A percentile compares a stretch with the other conserved stretches of the same genome.
Evolutionary conservation across 257 asterid genomes (phyloP).

Genomic region (Primulina huaijiensis): DNA sequence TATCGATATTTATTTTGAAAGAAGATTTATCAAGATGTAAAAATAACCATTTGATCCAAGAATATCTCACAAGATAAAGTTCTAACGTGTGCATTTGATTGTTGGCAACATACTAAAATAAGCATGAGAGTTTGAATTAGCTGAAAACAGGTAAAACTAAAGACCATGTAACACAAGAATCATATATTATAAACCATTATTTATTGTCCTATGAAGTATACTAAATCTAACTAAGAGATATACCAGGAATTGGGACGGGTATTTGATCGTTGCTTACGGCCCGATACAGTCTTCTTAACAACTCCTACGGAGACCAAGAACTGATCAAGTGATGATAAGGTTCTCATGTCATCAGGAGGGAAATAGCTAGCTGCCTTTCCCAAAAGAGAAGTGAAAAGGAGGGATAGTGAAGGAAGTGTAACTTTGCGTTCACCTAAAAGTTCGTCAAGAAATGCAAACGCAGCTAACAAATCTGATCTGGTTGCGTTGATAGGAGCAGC

Average conservation of each 20-base stretch:
- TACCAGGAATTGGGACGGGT: constrained; percentile 26
- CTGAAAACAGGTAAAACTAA: not conserved
- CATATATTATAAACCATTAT: not conserved
- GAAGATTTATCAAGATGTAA: too few species aligned
- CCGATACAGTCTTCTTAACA: constrained; percentile 91
- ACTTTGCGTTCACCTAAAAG: constrained; percentile 69
- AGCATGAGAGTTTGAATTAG: not conserved
- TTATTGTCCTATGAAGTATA: constrained; percentile 25
- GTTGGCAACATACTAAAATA: not conserved
- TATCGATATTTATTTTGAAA: too few species aligned
- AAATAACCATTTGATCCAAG: too few species aligned
- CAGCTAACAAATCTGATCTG: constrained; percentile 79
- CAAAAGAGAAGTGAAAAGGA: constrained; percentile 65
- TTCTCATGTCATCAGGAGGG: constrained; percentile 96
- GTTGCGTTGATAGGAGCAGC: constrained; percentile 80
- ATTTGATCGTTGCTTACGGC: constrained; percentile 52
- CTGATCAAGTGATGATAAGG: constrained; percentile 87
- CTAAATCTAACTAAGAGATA: constrained; percentile 37
- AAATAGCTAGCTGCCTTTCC: constrained; percentile 92
- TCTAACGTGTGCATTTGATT: not conserved
- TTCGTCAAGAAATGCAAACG: constrained; percentile 88
- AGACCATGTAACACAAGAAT: not conserved
- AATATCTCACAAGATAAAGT: not conserved
- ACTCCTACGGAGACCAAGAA: constrained; percentile 88
- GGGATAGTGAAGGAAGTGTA: constrained; percentile 69